phyloP scores from a whole-genome alignment of 2,329 filamentous ascomycete genomes.

The Hirsutella thompsonii region DNA sequence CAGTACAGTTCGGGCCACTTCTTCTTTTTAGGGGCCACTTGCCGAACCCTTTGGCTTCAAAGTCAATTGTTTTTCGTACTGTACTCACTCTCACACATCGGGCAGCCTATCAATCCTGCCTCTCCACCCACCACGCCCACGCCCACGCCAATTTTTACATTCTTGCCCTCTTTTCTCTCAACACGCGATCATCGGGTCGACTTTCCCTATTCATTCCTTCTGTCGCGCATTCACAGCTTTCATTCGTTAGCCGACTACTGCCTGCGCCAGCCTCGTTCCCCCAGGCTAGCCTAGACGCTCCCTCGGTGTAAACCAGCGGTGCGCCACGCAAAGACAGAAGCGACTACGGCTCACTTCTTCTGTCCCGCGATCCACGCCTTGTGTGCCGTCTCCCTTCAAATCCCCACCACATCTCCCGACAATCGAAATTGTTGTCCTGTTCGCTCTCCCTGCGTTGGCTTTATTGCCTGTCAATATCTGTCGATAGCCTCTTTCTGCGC shows the following conservation, averaged over 20 bases:
- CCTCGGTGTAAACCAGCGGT: no score
- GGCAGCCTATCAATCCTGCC: neutral
- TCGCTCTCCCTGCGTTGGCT: neutral
- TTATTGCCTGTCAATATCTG: neutral
- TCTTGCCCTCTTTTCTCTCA: neutral
- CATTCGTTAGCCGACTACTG: neutral
- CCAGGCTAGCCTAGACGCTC: neutral
- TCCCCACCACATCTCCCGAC: neutral
- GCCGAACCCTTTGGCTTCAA: neutral
- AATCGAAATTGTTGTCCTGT: neutral
- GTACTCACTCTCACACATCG: neutral
- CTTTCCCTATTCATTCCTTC: constrained; percentile 1
- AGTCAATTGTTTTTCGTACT: neutral
- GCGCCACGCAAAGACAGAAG: no score
- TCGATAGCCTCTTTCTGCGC: neutral
- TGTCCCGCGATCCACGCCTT: neutral
- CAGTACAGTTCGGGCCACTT: no score
- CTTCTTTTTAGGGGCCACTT: no score
- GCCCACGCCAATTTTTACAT: neutral
- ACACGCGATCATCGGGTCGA: neutral
- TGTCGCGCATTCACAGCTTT: neutral
- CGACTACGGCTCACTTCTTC: no score
- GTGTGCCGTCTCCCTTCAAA: neutral
- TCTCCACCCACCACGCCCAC: neutral
- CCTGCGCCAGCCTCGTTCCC: neutral